Percentiles rank a stretch among this genome's conserved stretches.
Conservation (phyloP, 148 eudicot genomes). For the Agrostemma githago region DNA sequence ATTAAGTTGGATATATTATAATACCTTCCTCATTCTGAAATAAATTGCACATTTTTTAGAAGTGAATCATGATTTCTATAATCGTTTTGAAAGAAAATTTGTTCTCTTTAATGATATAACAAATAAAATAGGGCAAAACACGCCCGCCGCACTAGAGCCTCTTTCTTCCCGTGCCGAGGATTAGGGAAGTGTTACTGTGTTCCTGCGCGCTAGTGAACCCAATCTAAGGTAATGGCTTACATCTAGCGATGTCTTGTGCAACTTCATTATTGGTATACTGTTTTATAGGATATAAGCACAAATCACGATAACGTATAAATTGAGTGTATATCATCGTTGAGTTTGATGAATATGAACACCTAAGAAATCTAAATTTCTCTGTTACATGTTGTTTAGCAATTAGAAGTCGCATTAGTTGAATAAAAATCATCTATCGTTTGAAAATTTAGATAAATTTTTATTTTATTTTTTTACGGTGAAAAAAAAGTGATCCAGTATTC, state of each 20-base stretch:
- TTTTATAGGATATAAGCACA: not conserved
- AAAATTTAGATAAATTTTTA: not conserved
- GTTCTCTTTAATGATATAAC: not conserved
- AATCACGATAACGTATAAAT: not conserved
- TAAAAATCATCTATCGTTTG: not conserved
- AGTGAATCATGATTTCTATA: not conserved
- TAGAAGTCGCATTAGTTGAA: not conserved
- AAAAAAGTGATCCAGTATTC: not conserved
- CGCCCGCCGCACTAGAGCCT: not conserved
- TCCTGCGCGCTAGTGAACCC: not conserved
- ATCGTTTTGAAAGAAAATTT: not conserved
- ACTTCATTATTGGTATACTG: not conserved
- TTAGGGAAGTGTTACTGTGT: no score
- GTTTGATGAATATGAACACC: not conserved
- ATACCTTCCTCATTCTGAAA: not conserved
- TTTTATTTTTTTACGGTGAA: not conserved
- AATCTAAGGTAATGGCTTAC: constrained; percentile 6
- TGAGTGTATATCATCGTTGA: not conserved
- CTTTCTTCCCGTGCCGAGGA: not conserved
- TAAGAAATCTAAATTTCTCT: not conserved
- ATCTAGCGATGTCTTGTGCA: not conserved
- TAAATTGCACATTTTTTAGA: not conserved
- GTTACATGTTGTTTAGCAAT: not conserved
- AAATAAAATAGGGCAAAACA: not conserved
- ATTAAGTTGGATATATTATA: not conserved